A percentile compares a stretch with the other conserved stretches of the same genome.
phyloP scores from a whole-genome alignment of 2,329 filamentous ascomycete species.

The Basipetospora chlamydospora region DNA sequence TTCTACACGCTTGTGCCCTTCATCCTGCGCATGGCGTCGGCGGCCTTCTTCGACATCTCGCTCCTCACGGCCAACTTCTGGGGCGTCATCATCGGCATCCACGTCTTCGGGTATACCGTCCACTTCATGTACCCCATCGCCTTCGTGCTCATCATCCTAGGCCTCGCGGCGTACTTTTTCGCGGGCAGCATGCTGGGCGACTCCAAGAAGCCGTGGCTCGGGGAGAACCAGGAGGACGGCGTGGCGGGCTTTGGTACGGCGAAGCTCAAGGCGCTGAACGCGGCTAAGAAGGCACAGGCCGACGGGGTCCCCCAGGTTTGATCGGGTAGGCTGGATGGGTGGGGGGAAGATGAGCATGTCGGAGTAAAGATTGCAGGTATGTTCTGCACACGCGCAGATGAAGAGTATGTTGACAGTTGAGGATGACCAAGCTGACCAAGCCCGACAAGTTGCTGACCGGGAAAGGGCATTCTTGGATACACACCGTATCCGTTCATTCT shows the following conservation, averaged over 20 bases:
- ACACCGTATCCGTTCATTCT: no score
- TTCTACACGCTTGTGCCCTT: constrained; percentile 85
- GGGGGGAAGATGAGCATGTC: no score
- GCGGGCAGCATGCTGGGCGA: constrained; percentile 73
- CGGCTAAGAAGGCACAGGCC: constrained; percentile 19
- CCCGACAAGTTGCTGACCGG: no score
- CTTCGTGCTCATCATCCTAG: constrained; percentile 81
- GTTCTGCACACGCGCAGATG: no score
- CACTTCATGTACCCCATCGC: constrained; percentile 93
- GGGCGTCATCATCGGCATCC: constrained; percentile 83
- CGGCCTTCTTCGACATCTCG: constrained; percentile 94
- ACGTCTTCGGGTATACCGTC: constrained; percentile 66
- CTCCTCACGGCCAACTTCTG: constrained; percentile 92
- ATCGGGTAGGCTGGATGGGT: no score
- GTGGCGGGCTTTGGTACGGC: constrained; percentile 73
- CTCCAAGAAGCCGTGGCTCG: constrained; percentile 88
- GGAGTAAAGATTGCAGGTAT: no score
- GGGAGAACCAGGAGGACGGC: constrained; percentile 69
- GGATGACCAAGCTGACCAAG: no score
- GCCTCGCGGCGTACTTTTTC: constrained; percentile 77
- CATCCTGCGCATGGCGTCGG: constrained; percentile 75
- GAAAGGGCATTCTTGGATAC: no score
- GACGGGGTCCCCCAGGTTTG: no score
- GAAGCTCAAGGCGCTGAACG: constrained; percentile 56
- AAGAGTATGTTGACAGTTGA: no score